These are phyloP conservation scores for Calvatia gigantea DNA, from an alignment of 768 basidiomycete genomes.

Conservation along the genomic window DNA sequence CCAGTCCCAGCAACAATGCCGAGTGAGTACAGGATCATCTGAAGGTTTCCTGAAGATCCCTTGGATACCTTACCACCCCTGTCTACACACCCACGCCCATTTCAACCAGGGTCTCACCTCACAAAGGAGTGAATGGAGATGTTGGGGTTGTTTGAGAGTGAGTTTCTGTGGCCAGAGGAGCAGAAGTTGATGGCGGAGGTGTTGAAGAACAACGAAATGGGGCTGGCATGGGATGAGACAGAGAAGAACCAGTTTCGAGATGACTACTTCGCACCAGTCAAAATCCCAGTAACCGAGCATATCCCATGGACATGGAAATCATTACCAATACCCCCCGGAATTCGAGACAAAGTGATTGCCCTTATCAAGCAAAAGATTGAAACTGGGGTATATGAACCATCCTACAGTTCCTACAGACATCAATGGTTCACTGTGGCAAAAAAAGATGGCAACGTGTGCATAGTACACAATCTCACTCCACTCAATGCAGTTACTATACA, in stretches of 20 bases:
- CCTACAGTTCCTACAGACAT: slow-evolving; percentile 30
- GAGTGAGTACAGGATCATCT: neutral
- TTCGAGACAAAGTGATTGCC: slow-evolving; percentile 25
- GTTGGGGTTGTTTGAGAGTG: neutral
- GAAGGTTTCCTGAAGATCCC: neutral
- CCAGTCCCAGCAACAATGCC: slow-evolving; percentile 7
- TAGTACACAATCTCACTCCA: slow-evolving; percentile 28
- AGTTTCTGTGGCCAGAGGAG: slow-evolving; percentile 2
- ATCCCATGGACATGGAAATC: slow-evolving; percentile 30
- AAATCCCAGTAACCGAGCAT: slow-evolving; percentile 30
- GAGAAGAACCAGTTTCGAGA: slow-evolving; percentile 14
- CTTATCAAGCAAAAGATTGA: slow-evolving; percentile 28
- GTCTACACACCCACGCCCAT: neutral
- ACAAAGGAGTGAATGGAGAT: neutral
- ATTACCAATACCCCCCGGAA: slow-evolving; percentile 32
- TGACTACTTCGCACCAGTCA: slow-evolving; percentile 10
- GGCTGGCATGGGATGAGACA: slow-evolving; percentile 13
- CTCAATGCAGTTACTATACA: slow-evolving; percentile 26
- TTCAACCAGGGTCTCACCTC: neutral
- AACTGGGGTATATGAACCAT: slow-evolving; percentile 34
- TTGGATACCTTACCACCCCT: neutral
- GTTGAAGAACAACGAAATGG: neutral
- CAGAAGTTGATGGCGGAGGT: neutral
- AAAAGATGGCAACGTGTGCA: slow-evolving; percentile 27
- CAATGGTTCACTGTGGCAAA: slow-evolving; percentile 37